Evolutionary conservation across 257 asterid genomes (phyloP), one percentile per base, ranked within the genome.

Genomic region (Salvia miltiorrhiza): DNA sequence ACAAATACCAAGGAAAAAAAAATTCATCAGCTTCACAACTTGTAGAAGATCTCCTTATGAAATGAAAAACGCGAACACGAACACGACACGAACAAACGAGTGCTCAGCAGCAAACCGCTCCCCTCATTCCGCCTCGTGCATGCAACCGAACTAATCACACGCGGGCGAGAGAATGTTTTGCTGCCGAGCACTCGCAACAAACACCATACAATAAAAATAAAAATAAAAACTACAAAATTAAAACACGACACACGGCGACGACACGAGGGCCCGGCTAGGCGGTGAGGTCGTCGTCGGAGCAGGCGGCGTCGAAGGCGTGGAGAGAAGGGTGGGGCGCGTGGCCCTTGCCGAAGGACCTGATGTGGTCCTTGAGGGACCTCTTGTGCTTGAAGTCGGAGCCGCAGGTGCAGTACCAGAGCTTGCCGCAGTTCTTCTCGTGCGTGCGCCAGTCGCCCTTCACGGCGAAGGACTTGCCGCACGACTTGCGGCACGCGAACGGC

Each of bases 371-470:
- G 59, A 92, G 92, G 0, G 98, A 92, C 37, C 98, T 77, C 68
- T 92, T 92, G 83, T 92, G 98, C 70, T 92, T 92, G 77, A 89
- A 89, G 49, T 92, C 95, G 17, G 96, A 92, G 19, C 98, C 96
- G 64, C 98, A 90, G 3, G 71, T 70, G 84, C 98, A 93, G 75
- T 73, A 90, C 97, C 98, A 93, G 4, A 90, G 79, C 66, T 90
- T 93, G 5, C 98, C 98, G 73, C 97, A 92, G 70, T 92, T 92
- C 74, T 89, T 92, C 80, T 88, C 97, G 67, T 92, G 97, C 0
- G 98, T 93, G 44, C 97, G 69, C 98, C 98, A 93, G 43, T 93
- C 98, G 8, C 98, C 98, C 47, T 85, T 88, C 3, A 93, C 98
- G 0, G 98, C 98, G 59, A 93, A 90, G 0, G 87, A 65, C 37